Base-by-base conservation (phyloP, 2,329 filamentous ascomycete genomes). In the Myriosclerotinia duriaeana region DNA sequence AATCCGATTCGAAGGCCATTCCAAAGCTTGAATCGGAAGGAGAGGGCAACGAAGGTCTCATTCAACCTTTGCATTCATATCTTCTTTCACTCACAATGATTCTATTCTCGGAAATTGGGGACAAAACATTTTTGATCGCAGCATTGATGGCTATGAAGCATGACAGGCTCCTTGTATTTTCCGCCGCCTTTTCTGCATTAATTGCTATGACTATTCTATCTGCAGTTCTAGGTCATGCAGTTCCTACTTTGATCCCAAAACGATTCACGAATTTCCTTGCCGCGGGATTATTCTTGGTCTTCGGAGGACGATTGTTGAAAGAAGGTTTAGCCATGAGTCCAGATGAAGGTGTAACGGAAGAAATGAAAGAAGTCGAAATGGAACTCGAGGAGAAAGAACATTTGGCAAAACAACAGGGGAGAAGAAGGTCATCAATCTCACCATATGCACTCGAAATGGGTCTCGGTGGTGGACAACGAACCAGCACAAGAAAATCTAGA, bases 121-220 rank as follows among this genome's bases (percentile, higher is more conserved):
- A 99, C 85, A 99, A 99, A 81, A 99, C 95, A 0, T 99, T 99
- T 82, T 84, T 99, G 53, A 92, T 99, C 30, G 95, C 95, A 8
- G 94, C 93, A 9, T 86, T 99, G 22, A 99, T 99, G 95, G 95
- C 95, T 15, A 99, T 99, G 95, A 95, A 97, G 77, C 94, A 99
- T 75, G 90, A 95, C 69, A 89, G 95, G 63, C 82, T 97, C 70
- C 85, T 98, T 15, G 95, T 99, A 69, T 99, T 99, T 80, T 91
- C 92, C 2, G 93, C 95, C 9, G 95, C 95, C n/a, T 94, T 97
- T 74, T 88, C 89, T 64, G 96, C 95, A 12, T 83, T 99, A 55
- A 86, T 97, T 68, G 86, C 91, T 76, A 99, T 99, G 95, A 99
- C 95, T 0, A 85, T 98, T 12, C 85, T 99, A 20, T 98, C 95